Evolutionary conservation across 2,329 filamentous ascomycete genomes (phyloP).

Genomic region (Cercospora janseana): DNA sequence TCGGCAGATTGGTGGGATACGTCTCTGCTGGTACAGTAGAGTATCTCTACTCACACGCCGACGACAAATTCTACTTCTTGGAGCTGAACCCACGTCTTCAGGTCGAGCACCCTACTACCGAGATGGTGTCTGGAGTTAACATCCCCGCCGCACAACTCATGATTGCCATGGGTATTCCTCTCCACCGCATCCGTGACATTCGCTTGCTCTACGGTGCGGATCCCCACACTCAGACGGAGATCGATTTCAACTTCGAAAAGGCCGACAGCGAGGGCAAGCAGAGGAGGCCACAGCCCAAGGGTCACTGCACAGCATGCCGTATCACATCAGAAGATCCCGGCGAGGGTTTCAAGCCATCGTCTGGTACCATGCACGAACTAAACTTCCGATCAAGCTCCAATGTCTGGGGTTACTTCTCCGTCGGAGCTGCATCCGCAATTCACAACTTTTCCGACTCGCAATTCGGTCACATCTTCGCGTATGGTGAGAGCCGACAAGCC

Average conservation of each 20-base stretch:
- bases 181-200: conserved; percentile 95
- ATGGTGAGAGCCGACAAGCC: conserved; percentile 93
- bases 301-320: conserved; percentile 96
- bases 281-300: conserved; percentile 86
- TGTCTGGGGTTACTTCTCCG: conserved; percentile 99
- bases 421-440: conserved; percentile 92
- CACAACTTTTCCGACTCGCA: conserved; percentile 99
- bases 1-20: conserved; percentile 92
- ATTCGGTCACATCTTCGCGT: conserved; percentile 98
- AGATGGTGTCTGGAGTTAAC: conserved; percentile 99
- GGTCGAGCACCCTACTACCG: conserved; percentile 98
- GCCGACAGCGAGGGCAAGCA: conserved; percentile 80
- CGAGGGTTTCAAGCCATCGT: conserved; percentile 99
- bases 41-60: conserved; percentile 95
- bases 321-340: conserved; percentile 99
- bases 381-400: conserved; percentile 99
- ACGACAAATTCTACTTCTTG: conserved; percentile 99
- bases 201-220: conserved; percentile 93
- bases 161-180: conserved; percentile 95
- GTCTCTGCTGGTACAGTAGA: conserved; percentile 98
- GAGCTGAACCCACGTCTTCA: conserved; percentile 98
- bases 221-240: conserved; percentile 77
- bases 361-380: conserved; percentile 97
- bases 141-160: conserved; percentile 95
- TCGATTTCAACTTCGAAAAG: conserved; percentile 94